These are phyloP conservation scores for Talaromyces ruber DNA, from an alignment of 495 filamentous ascomycete genomes.

Conservation along the genomic window DNA sequence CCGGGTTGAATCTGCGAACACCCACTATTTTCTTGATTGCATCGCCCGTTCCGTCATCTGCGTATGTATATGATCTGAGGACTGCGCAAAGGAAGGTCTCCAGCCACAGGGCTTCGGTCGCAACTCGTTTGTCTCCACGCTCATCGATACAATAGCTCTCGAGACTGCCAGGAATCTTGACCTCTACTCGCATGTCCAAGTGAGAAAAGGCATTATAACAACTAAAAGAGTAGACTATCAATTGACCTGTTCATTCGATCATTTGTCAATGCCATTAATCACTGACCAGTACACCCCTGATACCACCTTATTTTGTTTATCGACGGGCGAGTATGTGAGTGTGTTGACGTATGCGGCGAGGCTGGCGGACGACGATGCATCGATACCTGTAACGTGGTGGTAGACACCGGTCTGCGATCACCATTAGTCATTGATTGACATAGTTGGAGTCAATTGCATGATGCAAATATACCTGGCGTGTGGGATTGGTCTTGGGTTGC, in stretches of 20 bases:
- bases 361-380: slow-evolving; percentile 94
- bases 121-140: slow-evolving; percentile 83
- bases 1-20: slow-evolving; percentile 90
- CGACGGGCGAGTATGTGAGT: slow-evolving; percentile 78
- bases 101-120: slow-evolving; percentile 89
- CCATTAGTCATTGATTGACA: background rate
- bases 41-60: slow-evolving; percentile 87
- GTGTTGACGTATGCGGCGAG: slow-evolving; percentile 98
- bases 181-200: slow-evolving; percentile 95
- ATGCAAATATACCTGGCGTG: slow-evolving; percentile 33
- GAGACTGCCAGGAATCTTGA: slow-evolving; percentile 89
- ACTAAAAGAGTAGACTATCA: slow-evolving; percentile 29
- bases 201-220: slow-evolving; percentile 99
- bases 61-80: slow-evolving; percentile 88
- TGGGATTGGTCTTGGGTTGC: slow-evolving; percentile 54
- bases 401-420: slow-evolving; percentile 71
- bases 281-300: slow-evolving; percentile 87
- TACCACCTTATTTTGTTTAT: slow-evolving; percentile 81
- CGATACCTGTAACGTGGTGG: slow-evolving; percentile 96
- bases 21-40: slow-evolving; percentile 90
- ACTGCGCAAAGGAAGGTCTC: slow-evolving; percentile 96
- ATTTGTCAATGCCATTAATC: background rate
- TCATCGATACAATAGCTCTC: slow-evolving; percentile 97
- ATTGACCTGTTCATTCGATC: background rate
- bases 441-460: background rate